Base-by-base conservation (phyloP, 441 rosid species). In the Melastoma candidum region DNA sequence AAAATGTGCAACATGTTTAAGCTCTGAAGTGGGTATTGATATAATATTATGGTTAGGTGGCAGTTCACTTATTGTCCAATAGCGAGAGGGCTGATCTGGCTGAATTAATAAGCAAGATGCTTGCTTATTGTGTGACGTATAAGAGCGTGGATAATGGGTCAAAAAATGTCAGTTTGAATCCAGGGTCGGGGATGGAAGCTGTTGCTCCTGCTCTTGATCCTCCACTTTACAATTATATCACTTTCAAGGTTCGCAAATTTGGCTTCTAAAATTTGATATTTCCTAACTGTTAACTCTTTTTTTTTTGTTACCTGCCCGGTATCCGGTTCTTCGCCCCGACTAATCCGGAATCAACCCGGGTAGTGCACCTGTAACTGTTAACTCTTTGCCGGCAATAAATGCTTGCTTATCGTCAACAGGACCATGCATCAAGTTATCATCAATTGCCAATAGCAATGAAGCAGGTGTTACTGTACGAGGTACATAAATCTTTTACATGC, bases 401-500 rank as follows among this genome's bases (percentile, higher is more conserved):
- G 29, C 60, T 65, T 63, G 58, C 61, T 74, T 68, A 57, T 61
- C 60, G 48, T 63, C 54, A 66, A 66, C 87, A 94, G 96, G 95
- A 75, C 55, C 69, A 77, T 71, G 65, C 10, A 53, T 75, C 73
- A 46, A 72, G 73, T 72, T 90, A 83, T 72, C 67, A 77, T 64
- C 68, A 72, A 48, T 89, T 94, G 51, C 67, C 94, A 54, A 53
- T 79, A 45, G 80, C 94, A 14, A 74, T 80, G 89, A 93, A 89
- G 78, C 97, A 84, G 76, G 74, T 87, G 68, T 69, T 93, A 73
- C 71, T 78, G 67, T 97, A 89, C 59, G 99, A 93, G 85, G 97
- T 89, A 66, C 36, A 3, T 2, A 3, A 3, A 7, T 29, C 36
- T 29, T 29, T 29, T 7, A 7, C 36, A 29, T 29, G 36, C 22